phyloP scores from a whole-genome alignment of 106 monocot species.

The Chionographis japonica region DNA sequence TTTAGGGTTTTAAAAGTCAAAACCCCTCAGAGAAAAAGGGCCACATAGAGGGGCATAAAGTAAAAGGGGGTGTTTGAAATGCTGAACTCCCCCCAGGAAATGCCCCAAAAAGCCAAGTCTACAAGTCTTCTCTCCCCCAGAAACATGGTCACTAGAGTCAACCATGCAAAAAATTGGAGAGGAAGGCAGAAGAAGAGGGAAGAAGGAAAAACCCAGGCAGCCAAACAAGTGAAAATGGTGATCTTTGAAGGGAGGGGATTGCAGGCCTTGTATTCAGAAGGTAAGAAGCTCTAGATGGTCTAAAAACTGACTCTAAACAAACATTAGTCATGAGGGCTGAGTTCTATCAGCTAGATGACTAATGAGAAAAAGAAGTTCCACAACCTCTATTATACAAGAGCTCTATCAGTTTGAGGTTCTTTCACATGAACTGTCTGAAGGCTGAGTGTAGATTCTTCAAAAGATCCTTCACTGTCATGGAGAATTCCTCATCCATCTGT shows the following conservation, averaged over 20 bases:
- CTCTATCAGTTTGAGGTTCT: neutral
- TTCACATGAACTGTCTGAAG: constrained; percentile 12
- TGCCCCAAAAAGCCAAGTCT: too few species aligned
- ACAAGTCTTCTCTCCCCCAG: constrained; percentile 1
- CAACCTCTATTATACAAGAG: too few species aligned
- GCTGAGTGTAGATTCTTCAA: constrained; percentile 1
- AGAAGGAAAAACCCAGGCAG: constrained; percentile 21
- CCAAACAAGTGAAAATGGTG: constrained; percentile 20
- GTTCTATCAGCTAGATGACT: too few species aligned
- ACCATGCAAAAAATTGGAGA: constrained; percentile 22
- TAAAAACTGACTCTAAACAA: too few species aligned
- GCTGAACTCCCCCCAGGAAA: constrained; percentile 2
- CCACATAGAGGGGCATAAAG: neutral
- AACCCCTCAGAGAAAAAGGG: too few species aligned
- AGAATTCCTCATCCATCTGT: constrained; percentile 14
- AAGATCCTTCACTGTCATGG: constrained; percentile 7
- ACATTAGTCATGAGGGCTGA: too few species aligned
- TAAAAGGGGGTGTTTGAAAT: constrained; percentile 4
- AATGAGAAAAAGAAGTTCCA: too few species aligned
- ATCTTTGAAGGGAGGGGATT: too few species aligned
- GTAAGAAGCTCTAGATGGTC: too few species aligned
- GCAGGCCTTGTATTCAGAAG: too few species aligned
- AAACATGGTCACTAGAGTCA: constrained; percentile 21
- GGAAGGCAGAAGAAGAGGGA: constrained; percentile 4
- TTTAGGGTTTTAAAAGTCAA: too few species aligned